phyloP scores from a whole-genome alignment of 331 rosid genomes.

The Pyrus hybrid region DNA sequence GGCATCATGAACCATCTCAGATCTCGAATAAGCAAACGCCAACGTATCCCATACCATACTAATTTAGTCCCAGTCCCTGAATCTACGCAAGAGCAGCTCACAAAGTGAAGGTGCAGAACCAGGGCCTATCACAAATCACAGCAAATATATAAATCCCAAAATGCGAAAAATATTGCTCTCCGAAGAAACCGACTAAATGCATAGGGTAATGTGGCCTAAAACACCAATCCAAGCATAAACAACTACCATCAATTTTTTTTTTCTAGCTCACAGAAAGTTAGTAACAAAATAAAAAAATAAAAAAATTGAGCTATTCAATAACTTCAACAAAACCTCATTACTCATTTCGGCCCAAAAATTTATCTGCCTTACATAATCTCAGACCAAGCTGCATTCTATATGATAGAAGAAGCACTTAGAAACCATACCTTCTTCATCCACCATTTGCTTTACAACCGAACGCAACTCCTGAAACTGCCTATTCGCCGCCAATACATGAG shows the following conservation, averaged over 20 bases:
- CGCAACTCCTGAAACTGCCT: constrained; percentile 29
- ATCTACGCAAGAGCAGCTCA: constrained; percentile 36
- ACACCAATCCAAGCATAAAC: background rate
- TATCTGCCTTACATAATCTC: too few relatives aligned
- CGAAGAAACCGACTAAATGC: background rate
- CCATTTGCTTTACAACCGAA: constrained; percentile 24
- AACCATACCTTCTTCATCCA: constrained; percentile 33
- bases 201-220: background rate
- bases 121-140: constrained; percentile 30
- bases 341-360: background rate
- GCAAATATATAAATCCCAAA: background rate
- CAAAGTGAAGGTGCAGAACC: constrained; percentile 34
- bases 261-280: background rate
- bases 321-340: background rate
- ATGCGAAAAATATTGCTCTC: background rate
- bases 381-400: background rate
- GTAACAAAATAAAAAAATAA: background rate
- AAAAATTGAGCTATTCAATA: background rate
- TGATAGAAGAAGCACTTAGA: background rate
- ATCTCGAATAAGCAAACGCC: constrained; percentile 36
- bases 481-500: constrained; percentile 29
- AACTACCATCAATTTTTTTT: background rate
- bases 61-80: constrained; percentile 32
- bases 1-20: constrained; percentile 40
- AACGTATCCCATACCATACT: constrained; percentile 41